Evolutionary conservation across 371 early-diverging fungal species (phyloP), one percentile per base, ranked within the genome.

Genomic region (Nosema muscidifuracis): DNA sequence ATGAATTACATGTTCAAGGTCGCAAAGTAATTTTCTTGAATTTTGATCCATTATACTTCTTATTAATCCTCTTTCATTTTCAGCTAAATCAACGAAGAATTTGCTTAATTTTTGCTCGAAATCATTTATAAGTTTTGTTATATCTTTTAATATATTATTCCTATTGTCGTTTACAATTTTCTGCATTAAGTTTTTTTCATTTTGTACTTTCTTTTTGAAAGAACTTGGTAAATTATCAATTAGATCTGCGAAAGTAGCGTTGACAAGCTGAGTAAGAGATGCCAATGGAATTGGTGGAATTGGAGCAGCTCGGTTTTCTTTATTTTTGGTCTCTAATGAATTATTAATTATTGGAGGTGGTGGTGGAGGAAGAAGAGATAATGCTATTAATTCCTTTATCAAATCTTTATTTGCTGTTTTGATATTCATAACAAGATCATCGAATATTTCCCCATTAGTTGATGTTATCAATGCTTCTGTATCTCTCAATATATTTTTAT

Each of bases 21-120:
- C 62, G 12, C 40, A n/a, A 3, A 62, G 4, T 36, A 62, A 62
- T 62, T 43, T 62, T 28, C 43, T 62, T 62, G 62, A 4, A 42
- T 31, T 62, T 28, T 62, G 62, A 42, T 62, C 62, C 0, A 62
- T 9, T 36, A 36, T 62, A 24, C 20, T 62, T 24, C 24, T 62
- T 24, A 62, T 62, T 10, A 62, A 28, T 42, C 13, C 26, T 7
- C 4, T 16, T 62, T 62, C 62, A 9, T 40, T 22, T 22, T 31
- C 40, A 22, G 33, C 10, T 13, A 62, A 15, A 24, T 40, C 40
- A n/a, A 1, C 40, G 22, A 62, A 62, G 26, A 24, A 43, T 7
- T n/a, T 7, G 9, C 4, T 26, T 6, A 62, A 10, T 24, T n/a
- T 20, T 2, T 24, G 0, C 13, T 20, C 31, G 24, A 62, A 62